Evolutionary conservation across 768 basidiomycete genomes (phyloP).

Genomic region (Mycena floridula): DNA sequence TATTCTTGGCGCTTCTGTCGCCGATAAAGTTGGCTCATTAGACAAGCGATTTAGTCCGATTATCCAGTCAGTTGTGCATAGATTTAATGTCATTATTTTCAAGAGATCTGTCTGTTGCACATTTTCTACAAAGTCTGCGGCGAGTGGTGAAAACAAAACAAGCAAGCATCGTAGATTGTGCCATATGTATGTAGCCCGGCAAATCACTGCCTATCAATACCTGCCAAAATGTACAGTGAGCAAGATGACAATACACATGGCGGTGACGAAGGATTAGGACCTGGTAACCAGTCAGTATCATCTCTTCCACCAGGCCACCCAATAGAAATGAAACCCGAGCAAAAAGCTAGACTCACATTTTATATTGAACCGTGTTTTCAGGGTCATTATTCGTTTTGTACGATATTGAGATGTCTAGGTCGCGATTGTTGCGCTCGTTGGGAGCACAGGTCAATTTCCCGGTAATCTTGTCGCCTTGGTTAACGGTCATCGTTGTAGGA

Average conservation of each 20-base stretch:
- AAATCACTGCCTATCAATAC: conserved; percentile 16
- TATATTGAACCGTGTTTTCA: conserved; percentile 55
- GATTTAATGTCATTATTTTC: too few species aligned
- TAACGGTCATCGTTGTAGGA: conserved; percentile 64
- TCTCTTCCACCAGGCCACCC: conserved; percentile 1
- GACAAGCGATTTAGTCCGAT: too few species aligned
- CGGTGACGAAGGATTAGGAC: conserved; percentile 47
- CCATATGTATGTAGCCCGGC: neutral
- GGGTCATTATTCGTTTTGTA: conserved; percentile 46
- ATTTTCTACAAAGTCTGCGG: too few species aligned
- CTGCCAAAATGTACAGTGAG: conserved; percentile 10
- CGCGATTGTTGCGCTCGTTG: conserved; percentile 89
- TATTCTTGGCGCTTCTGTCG: conserved; percentile 42
- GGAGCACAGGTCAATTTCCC: conserved; percentile 79
- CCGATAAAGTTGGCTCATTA: too few species aligned
- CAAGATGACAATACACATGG: neutral
- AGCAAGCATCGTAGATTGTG: conserved; percentile 3
- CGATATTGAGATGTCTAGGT: conserved; percentile 83
- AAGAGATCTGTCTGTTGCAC: too few species aligned
- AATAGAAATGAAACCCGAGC: conserved; percentile 7
- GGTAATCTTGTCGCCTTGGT: conserved; percentile 62
- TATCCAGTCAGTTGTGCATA: too few species aligned
- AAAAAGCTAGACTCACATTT: conserved; percentile 65
- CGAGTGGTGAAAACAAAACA: too few species aligned
- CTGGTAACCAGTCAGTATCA: conserved; percentile 67